Base-by-base conservation (phyloP, 31 red algal genomes). In the Endocladia muricata region DNA sequence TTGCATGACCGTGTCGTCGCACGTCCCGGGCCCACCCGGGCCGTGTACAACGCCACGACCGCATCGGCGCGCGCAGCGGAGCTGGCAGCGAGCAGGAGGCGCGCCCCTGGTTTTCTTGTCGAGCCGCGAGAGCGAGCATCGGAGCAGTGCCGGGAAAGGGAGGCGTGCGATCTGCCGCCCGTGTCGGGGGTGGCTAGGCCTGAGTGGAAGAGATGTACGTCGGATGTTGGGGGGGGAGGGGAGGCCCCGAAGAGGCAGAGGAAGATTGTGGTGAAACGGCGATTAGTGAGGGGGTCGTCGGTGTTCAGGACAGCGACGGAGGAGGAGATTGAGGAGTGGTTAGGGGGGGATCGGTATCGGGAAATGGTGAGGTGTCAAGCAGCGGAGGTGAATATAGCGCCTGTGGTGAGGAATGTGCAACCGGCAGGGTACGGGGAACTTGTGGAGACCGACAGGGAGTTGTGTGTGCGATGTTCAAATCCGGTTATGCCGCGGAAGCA, bases 21-120 rank as follows among this genome's bases (percentile, higher is more conserved):
- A 22, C 35, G 6, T 44, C 35, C 23, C 21, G 5, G 33, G 33
- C 32, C 58, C n/a, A 11, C 54, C 39, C 81, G 81, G 41, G 30
- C 57, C 40, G 59, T 85, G 34, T 85, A 85, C 40, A 57, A 74
- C 44, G 81, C 81, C 33, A 85, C 81, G 39, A 85, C 69, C 68
- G 81, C 70, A 2, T 76, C 81, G 15, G 57, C 69, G 48, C 67
- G 68, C 41, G 69, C 70, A 38, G 81, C 70, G 0, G 34, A 52
- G 43, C 58, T 76, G 26, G 34, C 69, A 13, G 21, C 19, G 3
- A 42, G 4, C 17, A 42, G 19, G 23, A 28, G 34, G 13, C 9
- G 4, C 22, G 68, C 25, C 5, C 31, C 21, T 4, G 33, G 19
- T 35, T 22, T 35, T 28, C 33, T 67, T 8, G 61, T 28, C 9